Evolutionary conservation across 73 alveolate genomes (phyloP), one percentile per base, ranked within the genome.

Genomic region (Paramecium biaurelia): DNA sequence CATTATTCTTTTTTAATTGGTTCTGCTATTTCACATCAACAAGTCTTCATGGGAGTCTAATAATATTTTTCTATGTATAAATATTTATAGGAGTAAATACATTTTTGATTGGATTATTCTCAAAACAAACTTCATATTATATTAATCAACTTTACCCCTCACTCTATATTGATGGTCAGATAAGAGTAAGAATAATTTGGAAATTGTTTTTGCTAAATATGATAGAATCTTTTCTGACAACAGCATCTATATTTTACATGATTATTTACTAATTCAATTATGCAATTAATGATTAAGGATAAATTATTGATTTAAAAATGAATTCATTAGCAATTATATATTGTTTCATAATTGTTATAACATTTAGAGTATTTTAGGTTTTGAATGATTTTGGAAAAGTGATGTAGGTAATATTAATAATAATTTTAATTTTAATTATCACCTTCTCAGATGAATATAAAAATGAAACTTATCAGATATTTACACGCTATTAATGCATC

Each of bases 1-100:
- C 94, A 32, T 59, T 70, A 23, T 89, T 89, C 24, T 89, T 70
- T 53, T 89, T 70, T 56, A 89, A 89, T 82, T 89, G 94, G 94
- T 89, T 70, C 49, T 41, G 92, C 30, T 76, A 76, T 37, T 89
- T 89, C 67, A 89, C 94, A 35, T 88, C 92, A 41, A 89, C 94
- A 2, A 57, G 88, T 12, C 49, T 89, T 1, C 70, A 70, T 45
- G 70, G 21, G 26, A 57, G 88, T 6, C 23, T 89, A 5, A 70
- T 28, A 28, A 35, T 89, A 43, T 89, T 70, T 41, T 67, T 89
- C 0, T 89, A 43, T 45, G 18, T 45, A 23, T 47, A 70, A 57
- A 70, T 89, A 70, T 89, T 89, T n/a, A 53, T 70, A 14, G 45
- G 57, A 14, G 11, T 53, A 12, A 38, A 57, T 24, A 47, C 57